Base-by-base conservation (phyloP, 192 early-diverging fungal species). In the Diversispora epigaea region DNA sequence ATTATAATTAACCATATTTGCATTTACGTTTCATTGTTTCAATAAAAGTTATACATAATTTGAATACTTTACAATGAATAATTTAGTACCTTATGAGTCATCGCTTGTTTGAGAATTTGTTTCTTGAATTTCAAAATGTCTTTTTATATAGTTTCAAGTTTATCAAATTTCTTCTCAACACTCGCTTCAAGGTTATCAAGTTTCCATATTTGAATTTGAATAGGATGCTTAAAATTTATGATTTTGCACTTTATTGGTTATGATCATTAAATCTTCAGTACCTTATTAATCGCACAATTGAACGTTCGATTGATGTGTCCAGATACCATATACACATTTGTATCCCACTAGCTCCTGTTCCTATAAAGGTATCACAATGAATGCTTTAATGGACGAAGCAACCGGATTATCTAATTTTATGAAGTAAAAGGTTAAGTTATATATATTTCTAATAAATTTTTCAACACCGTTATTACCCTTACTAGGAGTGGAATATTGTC, bases 391-490 rank as follows among this genome's bases (percentile, higher is more conserved):
- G 47, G 47, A 49, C 47, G 47, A 49, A 49, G 1, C 47, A 49
- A 1, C 17, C 11, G 19, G n/a, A 56, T 56, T n/a, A 56, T 56
- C 55, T 56, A 56, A 56, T 56, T 56, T 56, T 56, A 56, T 56
- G 55, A 56, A 56, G 55, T 56, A 56, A 56, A 17, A 56, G n/a
- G 55, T 56, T 56, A 0, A n/a, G 55, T 4, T 56, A 56, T 56
- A 17, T 56, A 56, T n/a, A 56, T n/a, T n/a, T n/a, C 19, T 56
- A 56, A 56, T 56, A 56, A 56, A 56, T 17, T 56, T 56, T 56
- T 17, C 55, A n/a, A 56, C 3, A 56, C 11, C 17, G 19, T 19
- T 56, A 19, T 56, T 56, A 56, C 19, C 19, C 6, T 19, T 19
- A 0, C 19, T 56, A 56, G 1, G 17, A 56, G 55, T 56, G n/a